A percentile compares a stretch with the other conserved stretches of the same genome.
Conservation (phyloP, 257 asterid genomes). For the Gynochthodes officinalis region DNA sequence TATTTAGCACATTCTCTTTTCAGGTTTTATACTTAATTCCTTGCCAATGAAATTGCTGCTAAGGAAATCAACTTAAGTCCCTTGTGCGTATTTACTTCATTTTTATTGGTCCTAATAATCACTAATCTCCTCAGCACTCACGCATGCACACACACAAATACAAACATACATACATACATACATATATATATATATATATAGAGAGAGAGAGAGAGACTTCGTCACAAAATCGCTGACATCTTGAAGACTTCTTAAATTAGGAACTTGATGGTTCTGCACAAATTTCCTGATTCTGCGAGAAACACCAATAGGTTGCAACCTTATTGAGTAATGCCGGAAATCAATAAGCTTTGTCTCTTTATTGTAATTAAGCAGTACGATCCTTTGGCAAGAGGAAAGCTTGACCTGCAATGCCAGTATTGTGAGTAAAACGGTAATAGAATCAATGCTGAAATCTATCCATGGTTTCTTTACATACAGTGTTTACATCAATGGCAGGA, state of each 20-base stretch:
- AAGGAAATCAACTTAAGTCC: background rate
- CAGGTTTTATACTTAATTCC: no score
- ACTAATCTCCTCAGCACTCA: no score
- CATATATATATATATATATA: no score
- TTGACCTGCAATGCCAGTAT: slow-evolving; percentile 58
- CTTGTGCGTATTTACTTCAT: background rate
- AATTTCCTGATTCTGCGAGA: slow-evolving; percentile 79
- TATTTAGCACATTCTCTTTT: background rate
- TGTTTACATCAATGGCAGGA: slow-evolving; percentile 88
- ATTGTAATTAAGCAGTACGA: slow-evolving; percentile 85
- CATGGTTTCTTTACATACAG: slow-evolving; percentile 47
- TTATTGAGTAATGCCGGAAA: slow-evolving; percentile 85
- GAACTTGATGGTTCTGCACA: slow-evolving; percentile 89
- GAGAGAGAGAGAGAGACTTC: slow-evolving; percentile 47
- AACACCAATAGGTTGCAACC: slow-evolving; percentile 93
- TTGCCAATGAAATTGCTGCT: background rate
- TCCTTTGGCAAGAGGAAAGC: slow-evolving; percentile 91
- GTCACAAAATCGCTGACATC: slow-evolving; percentile 90
- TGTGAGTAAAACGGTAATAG: slow-evolving; percentile 16
- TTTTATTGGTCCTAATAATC: background rate
- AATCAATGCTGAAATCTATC: slow-evolving; percentile 9
- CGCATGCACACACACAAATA: no score
- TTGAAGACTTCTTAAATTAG: slow-evolving; percentile 76
- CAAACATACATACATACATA: background rate
- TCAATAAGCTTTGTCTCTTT: slow-evolving; percentile 83